Evolutionary conservation across 352 stramenopile species (phyloP), one percentile per base, ranked within the genome.

Genomic region (Globisporangium nagaii): DNA sequence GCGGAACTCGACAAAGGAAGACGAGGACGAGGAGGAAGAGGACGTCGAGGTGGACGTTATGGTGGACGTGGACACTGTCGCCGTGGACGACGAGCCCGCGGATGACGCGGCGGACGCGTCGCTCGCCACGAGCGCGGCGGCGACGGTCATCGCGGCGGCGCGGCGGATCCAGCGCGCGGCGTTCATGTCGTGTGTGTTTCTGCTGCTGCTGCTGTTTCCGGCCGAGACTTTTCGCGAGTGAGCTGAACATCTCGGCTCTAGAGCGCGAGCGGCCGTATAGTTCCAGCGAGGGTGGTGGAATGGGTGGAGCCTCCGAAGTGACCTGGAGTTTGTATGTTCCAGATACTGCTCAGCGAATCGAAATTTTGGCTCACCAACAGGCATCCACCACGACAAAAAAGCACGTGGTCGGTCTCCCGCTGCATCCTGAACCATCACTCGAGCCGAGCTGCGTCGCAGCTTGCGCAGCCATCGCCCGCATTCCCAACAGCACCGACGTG

Each of bases 1-100:
- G 36, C 69, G 74, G 62, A 88, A 88, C 39, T 83, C 64, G 56
- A 86, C 75, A 49, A 84, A 82, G 25, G 47, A 72, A n/a, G 51
- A 50, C 28, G 51, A 57, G 15, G 34, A 40, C 9, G 44, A 40
- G 3, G 31, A 37, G 5, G 19, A 28, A 12, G 40, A 45, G 27
- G 30, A 13, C 17, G 44, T 7, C 6, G 27, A 4, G 7, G 17
- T 10, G 10, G 30, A 36, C 8, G 30, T 22, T 13, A 35, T 22
- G 12, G 46, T 42, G 20, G n/a, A 8, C 13, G 34, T 34, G 13
- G 46, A 41, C n/a, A 43, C 37, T 1, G n/a, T 43, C 17, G 37
- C 37, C n/a, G 37, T 11, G 12, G 46, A 53, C n/a, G 19, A 22
- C 5, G 46, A 53, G 20, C 46, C 46, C 13, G 46, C 31, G 20